Evolutionary conservation across 306 rosid genomes (phyloP).

Genomic region (Ziziphus jujuba): DNA sequence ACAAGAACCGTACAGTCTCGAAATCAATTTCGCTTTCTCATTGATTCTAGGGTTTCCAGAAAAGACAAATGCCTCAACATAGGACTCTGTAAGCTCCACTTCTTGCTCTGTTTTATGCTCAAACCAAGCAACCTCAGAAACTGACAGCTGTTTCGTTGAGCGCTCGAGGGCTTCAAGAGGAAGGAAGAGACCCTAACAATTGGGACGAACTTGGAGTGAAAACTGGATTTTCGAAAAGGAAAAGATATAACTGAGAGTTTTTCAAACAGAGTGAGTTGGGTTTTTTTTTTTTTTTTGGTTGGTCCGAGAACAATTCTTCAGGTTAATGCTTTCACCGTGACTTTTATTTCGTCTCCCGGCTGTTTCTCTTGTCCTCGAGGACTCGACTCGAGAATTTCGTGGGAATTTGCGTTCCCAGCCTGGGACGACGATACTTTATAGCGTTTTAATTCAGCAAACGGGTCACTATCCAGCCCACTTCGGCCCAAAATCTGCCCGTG

Average conservation of each 20-base stretch:
- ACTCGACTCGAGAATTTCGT: conserved; percentile 13
- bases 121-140: conserved; percentile 3
- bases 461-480: no score
- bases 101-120: background rate
- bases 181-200: background rate
- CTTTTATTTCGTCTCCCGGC: background rate
- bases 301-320: background rate
- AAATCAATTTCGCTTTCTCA: no score
- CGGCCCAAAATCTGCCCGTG: no score
- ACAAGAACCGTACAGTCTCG: background rate
- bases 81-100: background rate
- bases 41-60: conserved; percentile 18
- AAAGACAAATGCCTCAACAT: background rate
- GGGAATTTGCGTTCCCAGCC: background rate
- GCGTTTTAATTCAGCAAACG: no score
- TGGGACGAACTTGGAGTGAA: background rate
- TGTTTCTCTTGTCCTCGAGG: conserved; percentile 18
- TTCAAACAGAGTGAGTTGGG: background rate
- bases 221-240: background rate
- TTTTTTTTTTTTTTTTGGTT: background rate
- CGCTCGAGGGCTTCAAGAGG: background rate
- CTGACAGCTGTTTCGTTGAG: background rate
- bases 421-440: background rate
- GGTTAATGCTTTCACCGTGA: conserved; percentile 18
- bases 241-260: background rate